Percentiles rank a stretch among this genome's conserved stretches.
Evolutionary conservation across 116 monocot genomes (phyloP).

Genomic region (Dioscorea cayenensis): DNA sequence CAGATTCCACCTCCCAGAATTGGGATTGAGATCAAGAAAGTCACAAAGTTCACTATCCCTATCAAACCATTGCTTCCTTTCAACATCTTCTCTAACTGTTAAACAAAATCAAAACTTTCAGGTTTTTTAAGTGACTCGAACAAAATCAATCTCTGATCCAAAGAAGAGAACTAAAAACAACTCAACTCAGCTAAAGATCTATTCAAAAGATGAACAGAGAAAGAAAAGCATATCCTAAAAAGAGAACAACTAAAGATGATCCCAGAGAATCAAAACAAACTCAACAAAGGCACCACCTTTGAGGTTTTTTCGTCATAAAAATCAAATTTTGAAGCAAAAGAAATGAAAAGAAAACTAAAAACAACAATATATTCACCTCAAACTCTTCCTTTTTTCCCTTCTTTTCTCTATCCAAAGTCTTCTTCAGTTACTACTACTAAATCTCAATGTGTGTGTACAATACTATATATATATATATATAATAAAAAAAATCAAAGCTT

Average conservation of each 20-base stretch:
- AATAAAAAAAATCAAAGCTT: too few species aligned
- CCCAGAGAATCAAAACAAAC: neutral
- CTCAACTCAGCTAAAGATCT: too few species aligned
- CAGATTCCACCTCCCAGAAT: slow-evolving; percentile 6
- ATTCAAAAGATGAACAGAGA: too few species aligned
- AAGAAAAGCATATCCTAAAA: too few species aligned
- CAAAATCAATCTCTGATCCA: neutral
- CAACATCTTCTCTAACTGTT: slow-evolving; percentile 18
- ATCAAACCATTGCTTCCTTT: slow-evolving; percentile 43
- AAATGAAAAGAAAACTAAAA: neutral
- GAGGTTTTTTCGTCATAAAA: neutral
- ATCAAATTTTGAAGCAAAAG: neutral
- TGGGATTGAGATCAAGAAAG: slow-evolving; percentile 53
- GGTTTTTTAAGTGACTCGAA: too few species aligned
- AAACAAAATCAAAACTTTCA: neutral
- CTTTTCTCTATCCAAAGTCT: too few species aligned
- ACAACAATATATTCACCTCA: neutral
- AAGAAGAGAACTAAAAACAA: neutral
- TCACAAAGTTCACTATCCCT: slow-evolving; percentile 55
- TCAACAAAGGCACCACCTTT: neutral
- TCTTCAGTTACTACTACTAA: too few species aligned
- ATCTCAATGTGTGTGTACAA: too few species aligned
- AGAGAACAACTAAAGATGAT: neutral
- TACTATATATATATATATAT: too few species aligned
- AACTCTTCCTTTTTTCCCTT: neutral